Base-by-base conservation (phyloP, 2,329 filamentous ascomycete species). In the Colletotrichum plurivorum region DNA sequence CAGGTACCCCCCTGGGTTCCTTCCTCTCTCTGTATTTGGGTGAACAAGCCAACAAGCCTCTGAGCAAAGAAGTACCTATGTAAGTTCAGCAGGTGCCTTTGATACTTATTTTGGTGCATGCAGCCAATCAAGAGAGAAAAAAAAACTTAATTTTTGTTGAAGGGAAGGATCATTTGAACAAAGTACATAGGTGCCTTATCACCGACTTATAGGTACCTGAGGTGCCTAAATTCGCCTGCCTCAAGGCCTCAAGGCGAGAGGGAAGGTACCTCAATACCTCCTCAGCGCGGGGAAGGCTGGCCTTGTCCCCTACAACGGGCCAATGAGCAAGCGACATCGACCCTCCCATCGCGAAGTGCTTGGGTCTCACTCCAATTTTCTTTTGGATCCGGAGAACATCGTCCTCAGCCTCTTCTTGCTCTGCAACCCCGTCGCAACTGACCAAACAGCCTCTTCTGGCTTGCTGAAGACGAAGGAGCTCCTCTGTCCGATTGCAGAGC, bases 401-500 rank as follows among this genome's bases (percentile, higher is more conserved):
- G 51, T 60, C 53, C 51, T 62, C 62, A 66, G 62, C 55, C 67
- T 60, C 55, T 36, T 61, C 67, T 67, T 55, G 67, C 52, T 45
- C 31, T 36, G 31, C 51, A 69, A 55, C 55, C 60, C 53, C 51
- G 69, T 71, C 69, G 69, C 69, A 65, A 54, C 62, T 55, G 62
- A 70, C 67, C 66, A 62, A 63, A 71, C 51, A 62, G 67, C 59
- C 65, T 68, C 39, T 65, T 53, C 56, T 64, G 71, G 58, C 67
- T 67, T 64, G 57, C 69, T 74, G 72, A 72, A 79, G 86, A 83
- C 85, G 85, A 86, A 88, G 82, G 85, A 88, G 86, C 86, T 72
- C 69, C 58, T 72, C 71, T 87, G 85, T 85, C 79, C 74, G 71
- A 63, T 69, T 70, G 73, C 76, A 77, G 78, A 84, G 81, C 80